These are phyloP conservation scores for Candida germanica DNA, from an alignment of 805 yeast genomes.

Conservation along the genomic window DNA sequence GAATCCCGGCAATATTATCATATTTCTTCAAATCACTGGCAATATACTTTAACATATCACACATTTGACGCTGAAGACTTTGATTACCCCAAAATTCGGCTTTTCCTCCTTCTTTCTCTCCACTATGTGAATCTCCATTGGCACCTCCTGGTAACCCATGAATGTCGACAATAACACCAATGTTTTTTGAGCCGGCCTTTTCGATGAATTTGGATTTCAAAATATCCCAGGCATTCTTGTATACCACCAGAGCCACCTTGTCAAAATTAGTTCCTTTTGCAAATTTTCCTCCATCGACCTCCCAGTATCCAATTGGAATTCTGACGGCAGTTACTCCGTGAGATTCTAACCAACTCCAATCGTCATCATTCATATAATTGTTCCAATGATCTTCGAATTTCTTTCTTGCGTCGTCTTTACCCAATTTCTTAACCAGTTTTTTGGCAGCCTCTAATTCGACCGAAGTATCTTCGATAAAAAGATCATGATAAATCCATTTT, in stretches of 20 bases:
- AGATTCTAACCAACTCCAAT: slow-evolving; percentile 72
- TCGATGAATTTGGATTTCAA: slow-evolving; percentile 51
- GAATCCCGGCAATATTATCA: slow-evolving; percentile 79
- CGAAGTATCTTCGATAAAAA: slow-evolving; percentile 53
- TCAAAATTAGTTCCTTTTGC: slow-evolving; percentile 62
- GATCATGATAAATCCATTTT: slow-evolving; percentile 66
- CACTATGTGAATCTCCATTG: slow-evolving; percentile 81
- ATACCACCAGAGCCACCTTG: slow-evolving; percentile 47
- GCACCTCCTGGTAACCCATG: slow-evolving; percentile 96
- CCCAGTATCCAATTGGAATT: slow-evolving; percentile 92
- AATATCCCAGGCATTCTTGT: slow-evolving; percentile 69
- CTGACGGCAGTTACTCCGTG: slow-evolving; percentile 77
- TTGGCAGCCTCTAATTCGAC: slow-evolving; percentile 74
- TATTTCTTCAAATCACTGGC: slow-evolving; percentile 53
- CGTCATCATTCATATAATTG: slow-evolving; percentile 57
- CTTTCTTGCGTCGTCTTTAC: slow-evolving; percentile 51
- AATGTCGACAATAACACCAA: slow-evolving; percentile 76
- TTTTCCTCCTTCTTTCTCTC: slow-evolving; percentile 48
- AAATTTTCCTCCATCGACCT: slow-evolving; percentile 61
- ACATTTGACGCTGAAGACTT: slow-evolving; percentile 41
- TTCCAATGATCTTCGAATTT: slow-evolving; percentile 66
- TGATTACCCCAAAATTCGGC: slow-evolving; percentile 64
- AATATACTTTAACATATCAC: slow-evolving; percentile 53
- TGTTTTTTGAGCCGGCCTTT: slow-evolving; percentile 57
- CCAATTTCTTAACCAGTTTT: slow-evolving; percentile 45